A percentile compares a stretch with the other conserved stretches of the same genome.
Evolutionary conservation across 208 protist species (phyloP).

Genomic region (Trichomonas tenax): DNA sequence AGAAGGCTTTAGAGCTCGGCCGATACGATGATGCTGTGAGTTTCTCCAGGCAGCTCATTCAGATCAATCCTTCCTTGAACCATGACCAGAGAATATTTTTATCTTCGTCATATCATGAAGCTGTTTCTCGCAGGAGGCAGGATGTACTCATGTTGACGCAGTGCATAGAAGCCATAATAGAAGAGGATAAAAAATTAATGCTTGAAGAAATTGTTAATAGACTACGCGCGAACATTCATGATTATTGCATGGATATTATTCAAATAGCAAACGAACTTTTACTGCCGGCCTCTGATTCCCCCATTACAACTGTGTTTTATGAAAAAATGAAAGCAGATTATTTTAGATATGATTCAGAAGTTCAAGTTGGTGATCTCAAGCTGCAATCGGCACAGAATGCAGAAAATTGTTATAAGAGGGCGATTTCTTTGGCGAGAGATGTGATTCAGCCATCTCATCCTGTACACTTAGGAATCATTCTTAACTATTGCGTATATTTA

Average conservation of each 20-base stretch:
- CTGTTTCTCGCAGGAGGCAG: neutral
- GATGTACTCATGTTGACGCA: neutral
- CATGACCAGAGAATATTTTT: neutral
- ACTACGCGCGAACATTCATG: conserved; percentile 18
- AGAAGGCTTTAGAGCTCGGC: neutral
- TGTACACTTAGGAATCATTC: conserved; percentile 41
- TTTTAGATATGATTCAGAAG: conserved; percentile 63
- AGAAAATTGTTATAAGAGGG: conserved; percentile 33
- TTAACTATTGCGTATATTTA: conserved; percentile 53
- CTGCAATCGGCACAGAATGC: conserved; percentile 28
- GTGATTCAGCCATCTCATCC: neutral
- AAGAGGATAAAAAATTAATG: neutral
- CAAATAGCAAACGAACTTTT: conserved; percentile 75
- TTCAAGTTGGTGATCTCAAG: conserved; percentile 38
- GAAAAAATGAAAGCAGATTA: conserved; percentile 65
- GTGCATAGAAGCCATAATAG: neutral
- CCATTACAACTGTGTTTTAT: conserved; percentile 61
- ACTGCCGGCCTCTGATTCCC: conserved; percentile 53
- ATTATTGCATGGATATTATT: conserved; percentile 60
- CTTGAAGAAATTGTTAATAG: neutral
- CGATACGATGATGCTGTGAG: neutral
- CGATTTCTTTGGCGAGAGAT: conserved; percentile 13
- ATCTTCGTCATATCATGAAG: neutral
- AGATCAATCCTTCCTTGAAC: neutral
- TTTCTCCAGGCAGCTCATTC: neutral